Conservation (phyloP, 2,329 filamentous ascomycete species). For the Thermoascus crustaceus region DNA sequence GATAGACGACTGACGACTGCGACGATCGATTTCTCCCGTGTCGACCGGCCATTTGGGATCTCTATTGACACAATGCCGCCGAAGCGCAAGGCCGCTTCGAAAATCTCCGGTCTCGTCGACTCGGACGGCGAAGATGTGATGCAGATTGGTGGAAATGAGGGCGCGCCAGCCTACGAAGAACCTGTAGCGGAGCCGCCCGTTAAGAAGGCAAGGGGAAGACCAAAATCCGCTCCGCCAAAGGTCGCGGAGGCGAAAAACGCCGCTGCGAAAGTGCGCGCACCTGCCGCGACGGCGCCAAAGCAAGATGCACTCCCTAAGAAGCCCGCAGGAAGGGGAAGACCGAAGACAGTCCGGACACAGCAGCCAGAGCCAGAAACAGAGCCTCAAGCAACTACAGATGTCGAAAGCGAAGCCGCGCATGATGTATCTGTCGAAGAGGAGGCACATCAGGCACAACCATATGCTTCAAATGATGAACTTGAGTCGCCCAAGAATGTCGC, state of each 20-base stretch:
- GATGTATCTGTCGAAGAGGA: slow-evolving; percentile 24
- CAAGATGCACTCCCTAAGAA: slow-evolving; percentile 14
- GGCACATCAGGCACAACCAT: slow-evolving; percentile 13
- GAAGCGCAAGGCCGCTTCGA: slow-evolving; percentile 34
- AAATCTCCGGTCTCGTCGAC: slow-evolving; percentile 39
- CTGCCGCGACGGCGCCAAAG: slow-evolving; percentile 13
- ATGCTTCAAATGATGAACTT: slow-evolving; percentile 19
- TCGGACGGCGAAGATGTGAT: slow-evolving; percentile 39
- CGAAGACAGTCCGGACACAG: slow-evolving; percentile 21
- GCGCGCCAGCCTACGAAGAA: slow-evolving; percentile 17
- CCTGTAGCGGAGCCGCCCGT: slow-evolving; percentile 27
- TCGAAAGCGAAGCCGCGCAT: slow-evolving; percentile 26
- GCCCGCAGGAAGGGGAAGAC: slow-evolving; percentile 21
- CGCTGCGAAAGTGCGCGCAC: slow-evolving; percentile 19
- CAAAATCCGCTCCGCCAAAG: slow-evolving; percentile 38
- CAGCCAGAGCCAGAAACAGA: slow-evolving; percentile 18
- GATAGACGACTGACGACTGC: no score
- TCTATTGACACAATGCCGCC: slow-evolving; percentile 13
- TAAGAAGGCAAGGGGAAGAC: slow-evolving; percentile 30
- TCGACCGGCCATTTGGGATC: background rate
- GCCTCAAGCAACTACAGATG: slow-evolving; percentile 14
- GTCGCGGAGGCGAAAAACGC: slow-evolving; percentile 29
- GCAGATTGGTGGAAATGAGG: slow-evolving; percentile 22
- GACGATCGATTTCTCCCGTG: background rate
- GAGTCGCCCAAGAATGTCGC: slow-evolving; percentile 15